Conservation (phyloP, 176 grass and related monocot genomes). For the Musa itinerans region DNA sequence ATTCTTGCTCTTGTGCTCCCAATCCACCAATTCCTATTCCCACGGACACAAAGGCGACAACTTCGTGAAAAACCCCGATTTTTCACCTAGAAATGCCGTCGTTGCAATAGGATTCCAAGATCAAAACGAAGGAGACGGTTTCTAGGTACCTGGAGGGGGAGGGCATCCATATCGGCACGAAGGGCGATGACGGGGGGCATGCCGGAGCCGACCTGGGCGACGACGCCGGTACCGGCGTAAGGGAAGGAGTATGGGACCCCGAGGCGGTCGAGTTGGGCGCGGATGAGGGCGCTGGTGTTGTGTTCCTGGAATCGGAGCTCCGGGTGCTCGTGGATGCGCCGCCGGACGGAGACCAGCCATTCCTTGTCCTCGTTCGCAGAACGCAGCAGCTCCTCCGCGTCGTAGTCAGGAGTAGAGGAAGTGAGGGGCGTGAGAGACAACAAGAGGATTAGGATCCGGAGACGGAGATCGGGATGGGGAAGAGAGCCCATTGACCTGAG, state of each 20-base stretch:
- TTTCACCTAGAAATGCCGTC: too few species aligned
- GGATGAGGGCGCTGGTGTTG: slow-evolving; percentile 66
- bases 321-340: slow-evolving; percentile 70
- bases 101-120: too few species aligned
- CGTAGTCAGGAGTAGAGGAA: slow-evolving; percentile 8
- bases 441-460: not conserved
- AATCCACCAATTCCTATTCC: slow-evolving; percentile 69
- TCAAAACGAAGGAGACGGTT: not conserved
- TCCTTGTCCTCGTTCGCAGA: slow-evolving; percentile 40
- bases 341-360: slow-evolving; percentile 62
- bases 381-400: slow-evolving; percentile 50
- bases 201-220: slow-evolving; percentile 70
- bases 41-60: not conserved
- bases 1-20: slow-evolving; percentile 85
- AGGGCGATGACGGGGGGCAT: slow-evolving; percentile 57
- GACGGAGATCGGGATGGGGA: not conserved
- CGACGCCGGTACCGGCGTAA: slow-evolving; percentile 49
- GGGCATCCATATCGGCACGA: slow-evolving; percentile 93
- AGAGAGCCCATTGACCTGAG: not conserved
- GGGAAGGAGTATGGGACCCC: slow-evolving; percentile 41
- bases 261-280: slow-evolving; percentile 55
- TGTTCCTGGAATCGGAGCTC: slow-evolving; percentile 82
- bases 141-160: slow-evolving; percentile 50
- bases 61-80: not conserved
- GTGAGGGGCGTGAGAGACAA: not conserved